Percentiles rank a stretch among this genome's conserved stretches.
phyloP scores from a whole-genome alignment of 2,329 filamentous ascomycete species.

The Xylaria sp. region DNA sequence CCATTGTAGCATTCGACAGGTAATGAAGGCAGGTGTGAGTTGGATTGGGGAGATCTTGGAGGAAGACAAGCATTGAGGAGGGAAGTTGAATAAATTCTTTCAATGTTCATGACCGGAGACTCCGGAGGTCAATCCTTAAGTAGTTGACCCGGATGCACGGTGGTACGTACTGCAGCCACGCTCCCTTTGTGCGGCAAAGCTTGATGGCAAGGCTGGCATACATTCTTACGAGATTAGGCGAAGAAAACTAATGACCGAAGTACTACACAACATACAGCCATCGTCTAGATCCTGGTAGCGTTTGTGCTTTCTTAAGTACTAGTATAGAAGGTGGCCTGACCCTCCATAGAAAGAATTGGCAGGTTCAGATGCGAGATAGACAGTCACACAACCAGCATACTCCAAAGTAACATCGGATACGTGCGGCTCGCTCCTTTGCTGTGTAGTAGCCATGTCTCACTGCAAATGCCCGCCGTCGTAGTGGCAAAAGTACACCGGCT shows the following conservation, averaged over 20 bases:
- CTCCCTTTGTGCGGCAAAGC: conserved; percentile 27
- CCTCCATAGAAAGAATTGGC: not conserved
- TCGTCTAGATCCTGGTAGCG: conserved; percentile 12
- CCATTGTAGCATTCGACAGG: conserved; percentile 38
- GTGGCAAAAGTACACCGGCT: not conserved
- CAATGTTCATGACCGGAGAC: conserved; percentile 10
- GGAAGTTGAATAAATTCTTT: conserved; percentile 18
- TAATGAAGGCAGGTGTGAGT: conserved; percentile 26
- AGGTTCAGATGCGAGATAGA: not conserved
- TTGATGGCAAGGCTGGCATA: conserved; percentile 8
- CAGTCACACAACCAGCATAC: conserved; percentile 11
- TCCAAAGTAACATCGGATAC: conserved; percentile 16
- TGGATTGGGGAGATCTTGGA: conserved; percentile 33
- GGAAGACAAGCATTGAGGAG: conserved; percentile 44
- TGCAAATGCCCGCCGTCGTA: conserved; percentile 3
- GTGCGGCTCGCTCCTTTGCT: conserved; percentile 8
- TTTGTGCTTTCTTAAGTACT: conserved; percentile 2
- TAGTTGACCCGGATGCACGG: conserved; percentile 30
- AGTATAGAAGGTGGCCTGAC: conserved; percentile 1
- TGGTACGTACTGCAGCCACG: conserved; percentile 37
- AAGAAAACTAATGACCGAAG: conserved; percentile 6
- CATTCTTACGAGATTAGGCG: conserved; percentile 7
- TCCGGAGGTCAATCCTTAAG: conserved; percentile 34
- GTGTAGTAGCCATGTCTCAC: conserved; percentile 1
- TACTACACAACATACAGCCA: not conserved